Conservation (phyloP, 129 eudicot species). For the Deinandra increscens region DNA sequence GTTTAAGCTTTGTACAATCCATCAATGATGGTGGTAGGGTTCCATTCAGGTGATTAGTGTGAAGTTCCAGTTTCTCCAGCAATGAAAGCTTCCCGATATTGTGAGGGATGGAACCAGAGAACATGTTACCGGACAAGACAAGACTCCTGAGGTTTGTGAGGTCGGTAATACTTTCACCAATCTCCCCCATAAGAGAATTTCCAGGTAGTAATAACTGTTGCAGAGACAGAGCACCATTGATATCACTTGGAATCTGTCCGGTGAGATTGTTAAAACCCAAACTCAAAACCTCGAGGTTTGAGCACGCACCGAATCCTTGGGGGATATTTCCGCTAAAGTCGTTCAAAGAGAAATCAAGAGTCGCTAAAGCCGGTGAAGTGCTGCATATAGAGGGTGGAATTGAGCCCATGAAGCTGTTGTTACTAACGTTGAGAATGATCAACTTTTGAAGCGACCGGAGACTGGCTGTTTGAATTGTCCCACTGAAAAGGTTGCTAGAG, state of each 20-base stretch:
- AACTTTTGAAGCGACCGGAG: constrained; percentile 21
- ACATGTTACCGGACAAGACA: constrained; percentile 37
- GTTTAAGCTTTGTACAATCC: neutral
- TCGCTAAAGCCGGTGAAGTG: constrained; percentile 17
- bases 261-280: constrained; percentile 41
- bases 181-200: constrained; percentile 33
- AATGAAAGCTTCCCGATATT: neutral
- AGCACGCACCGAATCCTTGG: constrained; percentile 34
- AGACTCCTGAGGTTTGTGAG: constrained; percentile 46
- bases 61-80: constrained; percentile 13
- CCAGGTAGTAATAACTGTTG: constrained; percentile 43
- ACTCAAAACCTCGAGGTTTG: constrained; percentile 23
- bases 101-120: constrained; percentile 46
- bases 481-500: constrained; percentile 54
- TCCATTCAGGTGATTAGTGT: neutral
- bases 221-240: constrained; percentile 20
- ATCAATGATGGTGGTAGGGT: neutral
- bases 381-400: constrained; percentile 36
- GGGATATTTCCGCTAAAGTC: constrained; percentile 32
- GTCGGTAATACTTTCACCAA: constrained; percentile 28
- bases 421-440: constrained; percentile 27
- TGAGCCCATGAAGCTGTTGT: constrained; percentile 30
- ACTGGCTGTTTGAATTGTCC: constrained; percentile 3
- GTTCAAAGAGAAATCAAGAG: constrained; percentile 44
- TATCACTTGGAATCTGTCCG: constrained; percentile 36